Evolutionary conservation across 164 flowering plant genomes (phyloP), one percentile per base, ranked within the genome.

Genomic region (Akebia trifoliata): DNA sequence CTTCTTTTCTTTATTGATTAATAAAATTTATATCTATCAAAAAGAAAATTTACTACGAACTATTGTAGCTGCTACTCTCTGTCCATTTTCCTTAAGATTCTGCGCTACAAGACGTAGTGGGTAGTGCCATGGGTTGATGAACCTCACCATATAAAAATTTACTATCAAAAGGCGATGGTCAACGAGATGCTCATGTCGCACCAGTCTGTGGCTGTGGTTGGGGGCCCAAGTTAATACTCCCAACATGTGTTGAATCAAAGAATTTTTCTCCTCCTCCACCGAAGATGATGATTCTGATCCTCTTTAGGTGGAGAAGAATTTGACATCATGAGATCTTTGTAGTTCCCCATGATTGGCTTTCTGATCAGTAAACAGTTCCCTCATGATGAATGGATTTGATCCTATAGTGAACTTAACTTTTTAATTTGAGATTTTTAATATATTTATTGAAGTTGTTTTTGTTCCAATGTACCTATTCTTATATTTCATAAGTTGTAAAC

Each of bases 301-400:
- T 56, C 26, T 40, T 20, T 22, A 28, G 47, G 15, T 8, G 58
- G n/a, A 55, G 45, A 14, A 8, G 47, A 39, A 38, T 32, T 12
- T 14, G 9, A 38, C 17, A 4, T 40, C 47, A 56, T 28, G 36
- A 17, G 34, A 28, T 56, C 36, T 4, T 32, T 20, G 24, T 20
- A n/a, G 25, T 56, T 20, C 14, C 17, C 28, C 49, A 40, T 42
- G 36, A 5, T 48, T 47, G 29, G 4, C 22, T 35, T 20, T 34
- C 12, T 36, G 40, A 52, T 9, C 22, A 18, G 35, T 52, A 56
- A 12, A 28, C 59, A 56, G 48, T 56, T 56, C 14, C 59, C 59
- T n/a, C 59, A 56, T 28, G 37, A 22, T 8, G 8, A 17, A 34
- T 8, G 35, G 26, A 51, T n/a, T 40, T 14, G 15, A 40, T n/a